phyloP scores from a whole-genome alignment of 139 green algal genomes.

The Pseudopediastrum boryanum region DNA sequence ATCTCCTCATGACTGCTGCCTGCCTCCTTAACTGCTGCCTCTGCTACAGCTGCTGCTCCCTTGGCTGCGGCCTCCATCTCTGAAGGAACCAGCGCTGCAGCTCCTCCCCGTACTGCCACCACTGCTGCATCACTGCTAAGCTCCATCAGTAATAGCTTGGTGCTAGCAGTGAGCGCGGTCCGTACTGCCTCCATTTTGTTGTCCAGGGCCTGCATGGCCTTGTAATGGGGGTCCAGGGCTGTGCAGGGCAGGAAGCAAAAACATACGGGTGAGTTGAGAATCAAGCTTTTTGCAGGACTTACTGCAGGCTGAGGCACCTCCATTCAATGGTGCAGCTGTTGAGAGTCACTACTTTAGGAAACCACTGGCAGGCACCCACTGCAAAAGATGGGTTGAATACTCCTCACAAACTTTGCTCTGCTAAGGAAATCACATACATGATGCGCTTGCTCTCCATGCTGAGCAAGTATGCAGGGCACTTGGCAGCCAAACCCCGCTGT shows the following conservation, averaged over 20 bases:
- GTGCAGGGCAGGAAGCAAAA: neutral
- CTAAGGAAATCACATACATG: no score
- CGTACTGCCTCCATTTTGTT: conserved; percentile 33
- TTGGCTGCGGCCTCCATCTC: neutral
- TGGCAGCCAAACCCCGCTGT: neutral
- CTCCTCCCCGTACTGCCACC: neutral
- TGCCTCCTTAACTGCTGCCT: neutral
- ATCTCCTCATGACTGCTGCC: no score
- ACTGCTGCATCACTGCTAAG: neutral
- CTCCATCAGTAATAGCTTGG: conserved; percentile 19
- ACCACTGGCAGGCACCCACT: neutral
- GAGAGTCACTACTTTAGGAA: neutral
- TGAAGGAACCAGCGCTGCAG: neutral
- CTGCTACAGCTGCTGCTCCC: neutral
- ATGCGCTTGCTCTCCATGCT: neutral
- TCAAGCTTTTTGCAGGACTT: neutral
- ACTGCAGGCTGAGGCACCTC: neutral
- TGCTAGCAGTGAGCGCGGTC: conserved; percentile 31
- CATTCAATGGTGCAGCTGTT: neutral
- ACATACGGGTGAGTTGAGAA: neutral
- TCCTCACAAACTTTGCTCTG: no score
- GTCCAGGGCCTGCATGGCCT: conserved; percentile 30
- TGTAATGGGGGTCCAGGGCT: conserved; percentile 30
- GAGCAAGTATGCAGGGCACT: neutral
- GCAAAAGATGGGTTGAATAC: no score